These are phyloP conservation scores for Melocanna baccifera DNA, from an alignment of 176 grass and related monocot genomes.

Conservation along the genomic window DNA sequence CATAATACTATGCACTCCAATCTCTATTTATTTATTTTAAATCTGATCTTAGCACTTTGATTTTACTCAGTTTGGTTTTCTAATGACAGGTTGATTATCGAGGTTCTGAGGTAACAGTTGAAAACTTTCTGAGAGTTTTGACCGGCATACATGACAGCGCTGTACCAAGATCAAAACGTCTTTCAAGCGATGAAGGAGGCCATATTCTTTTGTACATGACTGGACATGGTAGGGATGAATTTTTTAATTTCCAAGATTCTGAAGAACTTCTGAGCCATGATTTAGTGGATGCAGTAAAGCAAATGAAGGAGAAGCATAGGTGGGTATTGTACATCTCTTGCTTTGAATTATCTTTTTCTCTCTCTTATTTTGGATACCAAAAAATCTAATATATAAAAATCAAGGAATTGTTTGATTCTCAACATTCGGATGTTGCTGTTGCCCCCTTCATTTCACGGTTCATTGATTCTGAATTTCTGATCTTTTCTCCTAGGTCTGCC, in stretches of 20 bases:
- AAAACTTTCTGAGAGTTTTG: constrained; percentile 86
- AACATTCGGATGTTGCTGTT: not conserved
- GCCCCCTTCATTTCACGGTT: constrained; percentile 12
- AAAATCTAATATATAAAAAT: not conserved
- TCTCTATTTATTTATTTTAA: not conserved
- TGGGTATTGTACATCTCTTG: constrained; percentile 26
- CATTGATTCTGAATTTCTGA: constrained; percentile 8
- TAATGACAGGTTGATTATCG: constrained; percentile 82
- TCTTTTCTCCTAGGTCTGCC: constrained; percentile 23
- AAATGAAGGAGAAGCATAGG: constrained; percentile 98
- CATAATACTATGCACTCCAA: not conserved
- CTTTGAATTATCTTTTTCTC: not conserved
- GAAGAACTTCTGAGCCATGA: constrained; percentile 98
- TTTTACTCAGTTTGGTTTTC: constrained; percentile 11
- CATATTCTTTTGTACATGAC: constrained; percentile 99
- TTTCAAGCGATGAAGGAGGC: constrained; percentile 97
- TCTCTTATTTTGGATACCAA: not conserved
- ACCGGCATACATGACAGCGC: constrained; percentile 76
- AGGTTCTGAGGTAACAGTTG: constrained; percentile 96
- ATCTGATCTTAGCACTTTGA: not conserved
- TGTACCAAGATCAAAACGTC: constrained; percentile 88
- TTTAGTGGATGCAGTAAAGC: constrained; percentile 96
- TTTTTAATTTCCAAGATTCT: constrained; percentile 98
- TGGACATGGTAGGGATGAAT: constrained; percentile 97
- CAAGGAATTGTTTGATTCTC: not conserved